A percentile compares a stretch with the other conserved stretches of the same genome.
These are phyloP conservation scores for Pisolithus tinctorius DNA, from an alignment of 768 basidiomycete species.

Conservation along the genomic window DNA sequence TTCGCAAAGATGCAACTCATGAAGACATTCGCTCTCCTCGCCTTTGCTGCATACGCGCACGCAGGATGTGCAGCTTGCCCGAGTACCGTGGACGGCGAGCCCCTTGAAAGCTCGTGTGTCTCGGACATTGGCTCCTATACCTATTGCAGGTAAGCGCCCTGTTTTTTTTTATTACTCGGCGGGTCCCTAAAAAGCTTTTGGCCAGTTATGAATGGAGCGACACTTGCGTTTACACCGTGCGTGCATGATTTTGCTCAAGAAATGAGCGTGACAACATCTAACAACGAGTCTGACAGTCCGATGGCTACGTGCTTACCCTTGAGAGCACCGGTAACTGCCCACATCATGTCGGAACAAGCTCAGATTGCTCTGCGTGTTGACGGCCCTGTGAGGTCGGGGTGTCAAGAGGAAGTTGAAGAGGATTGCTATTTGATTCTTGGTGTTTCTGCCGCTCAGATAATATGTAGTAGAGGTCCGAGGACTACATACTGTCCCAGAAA, in stretches of 20 bases:
- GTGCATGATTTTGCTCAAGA: neutral
- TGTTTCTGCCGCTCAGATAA: too few species aligned
- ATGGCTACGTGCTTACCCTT: neutral
- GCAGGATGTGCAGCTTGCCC: neutral
- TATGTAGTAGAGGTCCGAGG: too few species aligned
- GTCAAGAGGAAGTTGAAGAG: too few species aligned
- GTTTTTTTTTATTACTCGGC: neutral
- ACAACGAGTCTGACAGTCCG: neutral
- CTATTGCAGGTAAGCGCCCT: neutral
- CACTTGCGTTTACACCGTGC: neutral
- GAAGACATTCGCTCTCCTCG: neutral
- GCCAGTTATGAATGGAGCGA: neutral
- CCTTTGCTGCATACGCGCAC: neutral
- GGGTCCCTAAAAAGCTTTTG: neutral
- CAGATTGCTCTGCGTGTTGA: neutral
- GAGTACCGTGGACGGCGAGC: neutral
- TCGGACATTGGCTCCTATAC: neutral
- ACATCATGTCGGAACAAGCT: neutral
- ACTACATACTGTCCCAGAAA: too few species aligned
- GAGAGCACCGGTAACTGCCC: neutral
- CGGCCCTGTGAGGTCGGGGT: neutral
- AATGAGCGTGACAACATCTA: neutral
- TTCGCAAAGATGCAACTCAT: neutral
- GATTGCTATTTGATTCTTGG: too few species aligned
- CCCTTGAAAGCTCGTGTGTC: neutral